Evolutionary conservation across 352 stramenopile genomes (phyloP).

Genomic region (Pythium folliculosum): DNA sequence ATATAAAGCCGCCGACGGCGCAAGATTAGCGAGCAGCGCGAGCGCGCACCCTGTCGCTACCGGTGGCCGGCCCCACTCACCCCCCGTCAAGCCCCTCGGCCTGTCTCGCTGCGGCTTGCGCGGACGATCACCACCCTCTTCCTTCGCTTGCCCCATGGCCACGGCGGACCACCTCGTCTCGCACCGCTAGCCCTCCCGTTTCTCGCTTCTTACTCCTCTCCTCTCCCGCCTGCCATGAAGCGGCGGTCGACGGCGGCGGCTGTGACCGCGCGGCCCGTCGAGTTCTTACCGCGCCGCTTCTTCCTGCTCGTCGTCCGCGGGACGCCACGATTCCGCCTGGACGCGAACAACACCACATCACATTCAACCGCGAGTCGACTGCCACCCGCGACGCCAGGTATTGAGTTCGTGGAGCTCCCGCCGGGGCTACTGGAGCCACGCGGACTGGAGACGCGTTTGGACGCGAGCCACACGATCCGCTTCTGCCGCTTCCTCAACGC

Average conservation of each 20-base stretch:
- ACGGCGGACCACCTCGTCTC: background rate
- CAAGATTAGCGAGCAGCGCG: no score
- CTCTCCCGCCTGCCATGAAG: constrained; percentile 41
- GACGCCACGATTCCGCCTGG: constrained; percentile 23
- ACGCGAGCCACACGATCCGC: constrained; percentile 41
- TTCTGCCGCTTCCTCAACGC: constrained; percentile 59
- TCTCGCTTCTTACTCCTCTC: background rate
- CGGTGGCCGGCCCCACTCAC: no score
- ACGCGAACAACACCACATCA: background rate
- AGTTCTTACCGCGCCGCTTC: constrained; percentile 57
- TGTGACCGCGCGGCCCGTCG: constrained; percentile 44
- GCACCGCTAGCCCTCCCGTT: background rate
- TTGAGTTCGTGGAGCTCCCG: constrained; percentile 38
- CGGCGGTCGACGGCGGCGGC: constrained; percentile 29
- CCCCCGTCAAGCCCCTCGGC: no score
- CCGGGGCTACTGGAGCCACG: constrained; percentile 25
- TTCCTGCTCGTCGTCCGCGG: constrained; percentile 57
- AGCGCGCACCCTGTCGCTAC: no score
- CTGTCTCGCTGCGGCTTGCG: background rate
- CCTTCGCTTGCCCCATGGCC: background rate
- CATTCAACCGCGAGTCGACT: constrained; percentile 16
- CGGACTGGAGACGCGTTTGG: constrained; percentile 25
- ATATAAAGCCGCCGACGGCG: background rate
- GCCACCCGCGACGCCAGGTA: constrained; percentile 39
- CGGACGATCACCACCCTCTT: background rate